Evolutionary conservation across 2,329 filamentous ascomycete species (phyloP), one percentile per base, ranked within the genome.

Genomic region (Diatrype stigma): DNA sequence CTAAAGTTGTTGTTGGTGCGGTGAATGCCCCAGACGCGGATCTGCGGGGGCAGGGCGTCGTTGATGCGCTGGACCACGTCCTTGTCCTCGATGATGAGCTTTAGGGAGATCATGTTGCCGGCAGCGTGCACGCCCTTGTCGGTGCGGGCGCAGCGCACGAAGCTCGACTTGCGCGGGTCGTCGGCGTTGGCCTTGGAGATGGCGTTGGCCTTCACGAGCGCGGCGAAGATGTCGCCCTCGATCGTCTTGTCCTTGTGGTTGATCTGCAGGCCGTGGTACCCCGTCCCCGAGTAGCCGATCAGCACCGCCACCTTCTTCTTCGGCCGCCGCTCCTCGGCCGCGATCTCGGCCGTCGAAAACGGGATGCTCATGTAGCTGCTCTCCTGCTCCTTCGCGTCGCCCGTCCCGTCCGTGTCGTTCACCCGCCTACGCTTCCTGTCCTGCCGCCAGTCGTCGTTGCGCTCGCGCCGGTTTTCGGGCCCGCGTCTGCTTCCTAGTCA

Each of bases 101-200:
- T 99, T 63, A 97, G 70, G 30, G 90, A 96, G 55, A 97, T 90
- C 63, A 97, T 86, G 65, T 97, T 97, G 48, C 93, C 94, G 1
- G 93, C 93, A 1, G 93, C 93, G 69, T 97, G 93, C 2, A 97
- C 93, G 49, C 94, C 94, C 76, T 97, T 99, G 73, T 99, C 94
- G 0, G 94, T 99, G 56, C 94, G 82, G 3, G 94, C 94, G 70
- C 94, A 99, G 57, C 94, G 87, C 49, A 96, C 89, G 45, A 99
- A 81, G 48, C 90, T 92, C 2, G 91, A 96, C 72, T 99, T 99
- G 70, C 95, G 96, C 3, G 93, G 94, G 66, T 99, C 94, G 61
- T 96, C 86, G 21, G 94, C 94, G 66, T 99, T 99, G 55, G 90
- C 90, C 70, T 97, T 97, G 46, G 92, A 95, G 55, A 99, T 96